Evolutionary conservation across 2,329 filamentous ascomycete genomes (phyloP).

Genomic region (Periconia sp.): DNA sequence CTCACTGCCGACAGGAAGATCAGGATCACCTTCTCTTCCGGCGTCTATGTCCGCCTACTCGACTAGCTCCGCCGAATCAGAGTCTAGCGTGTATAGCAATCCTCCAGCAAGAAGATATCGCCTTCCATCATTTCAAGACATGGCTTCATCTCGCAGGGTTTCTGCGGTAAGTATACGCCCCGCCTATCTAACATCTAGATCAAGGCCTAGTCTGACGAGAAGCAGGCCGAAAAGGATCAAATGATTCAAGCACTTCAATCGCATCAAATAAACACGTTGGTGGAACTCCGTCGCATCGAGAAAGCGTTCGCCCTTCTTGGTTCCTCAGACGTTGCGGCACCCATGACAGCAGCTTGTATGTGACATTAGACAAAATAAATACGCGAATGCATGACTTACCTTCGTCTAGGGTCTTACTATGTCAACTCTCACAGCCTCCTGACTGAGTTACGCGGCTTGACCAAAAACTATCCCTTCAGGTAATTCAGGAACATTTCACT

Average conservation of each 20-base stretch:
- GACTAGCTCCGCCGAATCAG: slow-evolving; percentile 21
- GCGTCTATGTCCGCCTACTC: slow-evolving; percentile 30
- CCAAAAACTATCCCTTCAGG: slow-evolving; percentile 69
- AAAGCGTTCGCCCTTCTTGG: slow-evolving; percentile 65
- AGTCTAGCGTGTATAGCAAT: slow-evolving; percentile 29
- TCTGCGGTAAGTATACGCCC: slow-evolving; percentile 25
- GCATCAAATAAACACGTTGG: slow-evolving; percentile 75
- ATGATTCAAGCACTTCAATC: slow-evolving; percentile 68
- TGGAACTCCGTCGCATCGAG: slow-evolving; percentile 74
- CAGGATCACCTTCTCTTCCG: slow-evolving; percentile 6
- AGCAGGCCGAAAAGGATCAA: slow-evolving; percentile 56
- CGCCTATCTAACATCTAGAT: background rate
- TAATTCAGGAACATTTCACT: slow-evolving; percentile 11
- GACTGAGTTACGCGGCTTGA: slow-evolving; percentile 72
- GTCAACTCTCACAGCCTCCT: slow-evolving; percentile 73
- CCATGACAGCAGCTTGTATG: slow-evolving; percentile 72
- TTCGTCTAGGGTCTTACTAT: slow-evolving; percentile 62
- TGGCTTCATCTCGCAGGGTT: slow-evolving; percentile 32
- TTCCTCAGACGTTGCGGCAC: slow-evolving; percentile 64
- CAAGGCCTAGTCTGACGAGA: slow-evolving; percentile 9
- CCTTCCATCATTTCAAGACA: slow-evolving; percentile 27
- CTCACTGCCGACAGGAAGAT: background rate
- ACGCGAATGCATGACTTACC: background rate
- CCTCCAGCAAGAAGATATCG: slow-evolving; percentile 33
- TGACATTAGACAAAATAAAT: background rate